Conservation (phyloP, 805 yeast genomes). For the Zygoascus flipseniorum region DNA sequence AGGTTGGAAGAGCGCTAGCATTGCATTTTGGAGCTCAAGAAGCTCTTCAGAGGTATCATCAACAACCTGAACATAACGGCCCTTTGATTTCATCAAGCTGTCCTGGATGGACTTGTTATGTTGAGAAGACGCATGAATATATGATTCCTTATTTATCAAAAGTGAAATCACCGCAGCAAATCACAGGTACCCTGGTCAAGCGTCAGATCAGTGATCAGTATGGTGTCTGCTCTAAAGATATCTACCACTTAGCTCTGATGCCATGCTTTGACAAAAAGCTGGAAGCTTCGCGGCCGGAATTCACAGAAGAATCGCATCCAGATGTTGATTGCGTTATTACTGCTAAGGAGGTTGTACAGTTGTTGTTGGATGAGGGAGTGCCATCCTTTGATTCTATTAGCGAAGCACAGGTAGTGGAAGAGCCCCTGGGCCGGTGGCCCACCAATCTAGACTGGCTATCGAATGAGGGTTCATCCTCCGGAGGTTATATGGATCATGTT, state of each 20-base stretch:
- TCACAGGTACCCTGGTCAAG: constrained; percentile 75
- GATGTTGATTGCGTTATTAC: constrained; percentile 96
- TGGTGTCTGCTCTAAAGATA: constrained; percentile 22
- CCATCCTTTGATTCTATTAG: constrained; percentile 21
- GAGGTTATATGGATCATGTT: constrained; percentile 79
- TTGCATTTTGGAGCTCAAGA: constrained; percentile 42
- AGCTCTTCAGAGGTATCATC: constrained; percentile 16
- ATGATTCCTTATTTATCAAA: constrained; percentile 60
- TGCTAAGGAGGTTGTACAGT: constrained; percentile 72
- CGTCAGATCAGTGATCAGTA: constrained; percentile 34
- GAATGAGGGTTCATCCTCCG: constrained; percentile 75
- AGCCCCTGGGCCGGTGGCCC: background rate
- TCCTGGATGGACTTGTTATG: constrained; percentile 96
- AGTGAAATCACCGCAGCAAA: constrained; percentile 87
- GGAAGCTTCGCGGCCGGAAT: constrained; percentile 84
- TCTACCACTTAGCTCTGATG: constrained; percentile 85
- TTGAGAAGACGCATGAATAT: constrained; percentile 91
- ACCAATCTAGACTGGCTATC: constrained; percentile 50
- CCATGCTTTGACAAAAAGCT: constrained; percentile 96
- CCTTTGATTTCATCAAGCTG: constrained; percentile 70
- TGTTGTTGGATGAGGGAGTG: constrained; percentile 45
- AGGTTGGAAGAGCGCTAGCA: constrained; percentile 66
- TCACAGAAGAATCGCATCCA: constrained; percentile 21
- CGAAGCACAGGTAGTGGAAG: background rate
- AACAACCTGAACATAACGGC: constrained; percentile 11